Conservation (phyloP, 331 rosid genomes). For the Pyrus hybrid region DNA sequence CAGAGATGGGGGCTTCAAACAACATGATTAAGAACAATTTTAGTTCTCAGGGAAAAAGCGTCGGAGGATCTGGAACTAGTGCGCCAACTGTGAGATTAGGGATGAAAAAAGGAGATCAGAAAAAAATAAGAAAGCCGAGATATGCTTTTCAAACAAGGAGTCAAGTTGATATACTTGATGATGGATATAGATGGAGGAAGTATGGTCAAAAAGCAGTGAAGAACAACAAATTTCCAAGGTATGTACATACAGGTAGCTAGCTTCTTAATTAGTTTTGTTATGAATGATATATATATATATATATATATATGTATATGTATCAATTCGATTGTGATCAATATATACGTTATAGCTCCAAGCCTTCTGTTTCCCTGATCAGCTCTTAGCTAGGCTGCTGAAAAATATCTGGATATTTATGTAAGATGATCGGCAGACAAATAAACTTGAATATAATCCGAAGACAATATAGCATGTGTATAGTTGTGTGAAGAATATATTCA, state of each 20-base stretch:
- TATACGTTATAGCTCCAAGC: no score
- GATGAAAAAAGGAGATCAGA: conserved; percentile 31
- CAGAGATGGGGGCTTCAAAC: conserved; percentile 20
- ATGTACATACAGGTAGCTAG: not conserved
- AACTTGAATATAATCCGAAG: no score
- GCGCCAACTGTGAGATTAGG: not conserved
- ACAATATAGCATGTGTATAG: no score
- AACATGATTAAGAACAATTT: not conserved
- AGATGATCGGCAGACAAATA: no score
- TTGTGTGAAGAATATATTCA: no score
- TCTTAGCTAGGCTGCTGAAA: no score
- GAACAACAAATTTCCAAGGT: conserved; percentile 55
- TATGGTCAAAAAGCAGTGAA: conserved; percentile 59
- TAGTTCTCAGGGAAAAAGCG: not conserved
- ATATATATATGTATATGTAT: no score
- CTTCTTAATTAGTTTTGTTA: not conserved
- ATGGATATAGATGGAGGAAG: conserved; percentile 58
- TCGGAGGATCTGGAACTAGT: not conserved
- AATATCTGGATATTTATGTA: no score
- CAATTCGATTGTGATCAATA: no score
- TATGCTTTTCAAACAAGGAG: conserved; percentile 54
- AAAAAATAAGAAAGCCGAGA: conserved; percentile 32
- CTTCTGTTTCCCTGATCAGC: no score
- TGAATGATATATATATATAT: no score
- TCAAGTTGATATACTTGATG: conserved; percentile 57